A percentile compares a stretch with the other conserved stretches of the same genome.
Conservation (phyloP, 768 basidiomycete species). For the Termitomyces sp. region DNA sequence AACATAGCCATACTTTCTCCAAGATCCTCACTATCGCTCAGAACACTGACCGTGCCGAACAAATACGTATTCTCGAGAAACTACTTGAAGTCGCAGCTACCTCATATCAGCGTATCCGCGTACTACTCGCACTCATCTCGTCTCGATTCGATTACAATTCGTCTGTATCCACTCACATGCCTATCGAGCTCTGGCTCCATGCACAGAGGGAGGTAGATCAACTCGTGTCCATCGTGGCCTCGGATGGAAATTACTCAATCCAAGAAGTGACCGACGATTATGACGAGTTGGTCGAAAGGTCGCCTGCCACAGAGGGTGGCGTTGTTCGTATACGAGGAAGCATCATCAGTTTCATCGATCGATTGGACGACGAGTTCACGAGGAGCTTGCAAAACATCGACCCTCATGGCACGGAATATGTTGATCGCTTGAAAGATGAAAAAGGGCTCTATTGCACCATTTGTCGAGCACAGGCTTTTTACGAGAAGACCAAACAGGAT, state of each 20-base stretch:
- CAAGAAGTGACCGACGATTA: constrained; percentile 89
- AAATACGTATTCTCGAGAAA: constrained; percentile 87
- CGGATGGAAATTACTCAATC: constrained; percentile 73
- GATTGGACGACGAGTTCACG: constrained; percentile 97
- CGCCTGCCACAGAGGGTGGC: constrained; percentile 68
- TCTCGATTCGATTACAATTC: constrained; percentile 97
- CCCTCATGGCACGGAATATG: constrained; percentile 98
- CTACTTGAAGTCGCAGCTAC: constrained; percentile 83
- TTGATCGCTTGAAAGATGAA: constrained; percentile 95
- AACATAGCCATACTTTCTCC: not conserved
- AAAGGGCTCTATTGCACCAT: constrained; percentile 92
- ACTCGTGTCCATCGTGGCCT: constrained; percentile 74
- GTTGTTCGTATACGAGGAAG: constrained; percentile 89
- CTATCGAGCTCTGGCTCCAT: constrained; percentile 84
- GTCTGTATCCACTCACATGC: constrained; percentile 83
- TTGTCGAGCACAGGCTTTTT: constrained; percentile 87
- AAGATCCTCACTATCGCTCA: constrained; percentile 24
- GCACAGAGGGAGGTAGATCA: constrained; percentile 88
- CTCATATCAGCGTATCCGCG: constrained; percentile 90
- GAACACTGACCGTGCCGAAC: constrained; percentile 96
- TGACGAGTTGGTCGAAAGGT: constrained; percentile 83
- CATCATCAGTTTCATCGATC: constrained; percentile 94
- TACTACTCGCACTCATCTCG: constrained; percentile 89
- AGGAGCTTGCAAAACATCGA: constrained; percentile 97
- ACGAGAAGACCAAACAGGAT: constrained; percentile 72